These are phyloP conservation scores for Pseudopithomyces maydicus DNA, from an alignment of 2,329 filamentous ascomycete genomes.

Conservation along the genomic window DNA sequence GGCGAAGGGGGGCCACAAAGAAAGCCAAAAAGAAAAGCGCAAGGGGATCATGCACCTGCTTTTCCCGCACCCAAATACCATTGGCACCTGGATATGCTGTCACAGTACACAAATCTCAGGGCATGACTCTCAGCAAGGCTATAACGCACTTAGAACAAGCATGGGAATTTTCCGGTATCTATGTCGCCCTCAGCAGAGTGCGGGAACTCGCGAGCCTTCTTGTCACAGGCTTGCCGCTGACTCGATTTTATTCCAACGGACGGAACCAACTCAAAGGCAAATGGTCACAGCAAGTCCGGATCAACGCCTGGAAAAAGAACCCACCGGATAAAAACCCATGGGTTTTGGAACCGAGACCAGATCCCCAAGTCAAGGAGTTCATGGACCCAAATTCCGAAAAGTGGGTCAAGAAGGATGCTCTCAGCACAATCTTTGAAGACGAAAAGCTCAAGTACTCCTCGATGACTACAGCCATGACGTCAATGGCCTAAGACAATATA, in stretches of 20 bases:
- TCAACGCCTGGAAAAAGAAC: no score
- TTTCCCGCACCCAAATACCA: slow-evolving; percentile 65
- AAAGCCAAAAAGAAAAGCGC: slow-evolving; percentile 46
- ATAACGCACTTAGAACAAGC: slow-evolving; percentile 57
- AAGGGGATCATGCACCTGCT: slow-evolving; percentile 47
- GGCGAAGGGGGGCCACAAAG: no score
- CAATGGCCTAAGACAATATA: no score
- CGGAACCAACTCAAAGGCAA: no score
- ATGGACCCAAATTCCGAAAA: not conserved
- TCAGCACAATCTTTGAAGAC: no score
- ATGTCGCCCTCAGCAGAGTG: slow-evolving; percentile 64
- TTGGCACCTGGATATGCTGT: slow-evolving; percentile 65
- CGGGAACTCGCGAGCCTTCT: slow-evolving; percentile 56
- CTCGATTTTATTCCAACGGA: not conserved
- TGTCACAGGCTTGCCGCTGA: slow-evolving; percentile 35
- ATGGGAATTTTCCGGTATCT: slow-evolving; percentile 64
- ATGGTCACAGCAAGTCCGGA: slow-evolving; percentile 8
- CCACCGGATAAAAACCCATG: no score
- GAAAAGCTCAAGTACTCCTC: no score
- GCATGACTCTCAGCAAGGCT: slow-evolving; percentile 64
- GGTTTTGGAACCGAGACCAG: slow-evolving; percentile 9
- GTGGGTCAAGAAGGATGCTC: not conserved
- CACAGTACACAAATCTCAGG: slow-evolving; percentile 66
- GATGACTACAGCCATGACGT: no score
- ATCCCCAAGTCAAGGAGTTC: slow-evolving; percentile 40